A percentile compares a stretch with the other conserved stretches of the same genome.
These are phyloP conservation scores for Glycine tomentella DNA, from an alignment of 306 rosid genomes.

Conservation along the genomic window DNA sequence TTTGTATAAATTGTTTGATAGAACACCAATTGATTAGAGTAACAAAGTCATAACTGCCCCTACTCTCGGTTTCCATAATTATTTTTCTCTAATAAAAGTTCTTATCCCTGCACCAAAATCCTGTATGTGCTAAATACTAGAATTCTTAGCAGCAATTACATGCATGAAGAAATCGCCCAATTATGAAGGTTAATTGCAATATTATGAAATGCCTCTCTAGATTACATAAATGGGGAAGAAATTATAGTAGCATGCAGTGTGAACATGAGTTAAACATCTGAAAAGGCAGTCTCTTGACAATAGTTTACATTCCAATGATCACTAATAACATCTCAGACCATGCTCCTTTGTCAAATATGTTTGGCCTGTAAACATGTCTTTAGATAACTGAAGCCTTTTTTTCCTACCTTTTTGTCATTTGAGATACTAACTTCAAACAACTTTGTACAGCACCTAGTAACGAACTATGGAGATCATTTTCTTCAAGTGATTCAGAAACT, in stretches of 20 bases:
- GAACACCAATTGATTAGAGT: neutral
- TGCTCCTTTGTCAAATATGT: constrained; percentile 29
- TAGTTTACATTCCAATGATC: constrained; percentile 15
- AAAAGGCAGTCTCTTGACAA: constrained; percentile 33
- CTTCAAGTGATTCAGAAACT: constrained; percentile 62
- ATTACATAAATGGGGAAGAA: constrained; percentile 7
- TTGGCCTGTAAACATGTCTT: constrained; percentile 22
- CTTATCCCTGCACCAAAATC: constrained; percentile 30
- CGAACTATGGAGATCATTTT: constrained; percentile 72
- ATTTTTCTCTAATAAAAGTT: neutral
- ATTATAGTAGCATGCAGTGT: constrained; percentile 21
- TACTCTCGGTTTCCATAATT: neutral
- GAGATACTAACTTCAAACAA: constrained; percentile 49
- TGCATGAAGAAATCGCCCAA: neutral
- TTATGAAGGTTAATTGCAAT: neutral
- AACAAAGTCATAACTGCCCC: no score
- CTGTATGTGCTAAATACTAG: constrained; percentile 9
- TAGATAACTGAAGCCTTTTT: neutral
- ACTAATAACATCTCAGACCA: constrained; percentile 29
- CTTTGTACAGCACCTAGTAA: constrained; percentile 73
- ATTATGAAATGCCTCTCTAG: neutral
- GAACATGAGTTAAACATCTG: constrained; percentile 16
- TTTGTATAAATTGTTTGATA: neutral
- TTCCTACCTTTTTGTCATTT: constrained; percentile 11
- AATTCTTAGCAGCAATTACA: constrained; percentile 19